Evolutionary conservation across 306 rosid genomes (phyloP).

Genomic region (Quercus robur): DNA sequence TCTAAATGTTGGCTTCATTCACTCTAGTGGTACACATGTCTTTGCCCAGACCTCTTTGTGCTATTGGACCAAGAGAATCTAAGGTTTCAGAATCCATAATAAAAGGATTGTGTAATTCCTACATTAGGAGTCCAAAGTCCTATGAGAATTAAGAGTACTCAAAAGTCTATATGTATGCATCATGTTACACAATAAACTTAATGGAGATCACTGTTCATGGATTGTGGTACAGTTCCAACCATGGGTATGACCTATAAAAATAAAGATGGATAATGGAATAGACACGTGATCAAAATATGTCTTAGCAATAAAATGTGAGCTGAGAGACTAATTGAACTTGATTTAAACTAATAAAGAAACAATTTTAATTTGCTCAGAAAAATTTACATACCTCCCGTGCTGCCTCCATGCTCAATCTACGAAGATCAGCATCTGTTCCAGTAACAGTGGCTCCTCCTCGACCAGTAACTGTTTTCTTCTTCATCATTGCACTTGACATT

Average conservation of each 20-base stretch:
- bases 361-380: background rate
- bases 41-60: background rate
- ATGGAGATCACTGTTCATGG: background rate
- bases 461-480: constrained; percentile 71
- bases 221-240: background rate
- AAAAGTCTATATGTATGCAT: background rate
- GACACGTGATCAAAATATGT: background rate
- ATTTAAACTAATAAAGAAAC: constrained; percentile 10
- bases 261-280: background rate
- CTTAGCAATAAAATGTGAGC: background rate
- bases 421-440: constrained; percentile 98
- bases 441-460: constrained; percentile 92
- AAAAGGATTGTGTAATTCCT: background rate
- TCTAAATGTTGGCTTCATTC: background rate
- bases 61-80: background rate
- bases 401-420: constrained; percentile 99
- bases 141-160: background rate
- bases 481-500: constrained; percentile 65
- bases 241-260: background rate
- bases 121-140: background rate
- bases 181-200: background rate
- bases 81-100: background rate
- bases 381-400: constrained; percentile 76
- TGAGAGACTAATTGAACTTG: background rate
- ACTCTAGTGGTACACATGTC: background rate